Evolutionary conservation across 73 alveolate genomes (phyloP).

Genomic region (Durusdinium trenchii): DNA sequence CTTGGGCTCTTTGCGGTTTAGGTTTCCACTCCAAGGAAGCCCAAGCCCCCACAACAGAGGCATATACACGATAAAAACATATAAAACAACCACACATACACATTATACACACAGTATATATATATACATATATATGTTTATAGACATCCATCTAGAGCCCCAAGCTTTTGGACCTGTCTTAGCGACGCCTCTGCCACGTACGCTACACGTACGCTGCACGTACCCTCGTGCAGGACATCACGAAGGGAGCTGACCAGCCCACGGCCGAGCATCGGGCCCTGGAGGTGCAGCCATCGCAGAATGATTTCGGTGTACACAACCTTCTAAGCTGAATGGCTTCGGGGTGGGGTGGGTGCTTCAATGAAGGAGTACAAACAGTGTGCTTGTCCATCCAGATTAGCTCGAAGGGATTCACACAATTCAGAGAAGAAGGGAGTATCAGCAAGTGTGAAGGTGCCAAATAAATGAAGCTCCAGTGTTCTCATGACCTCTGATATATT

Average conservation of each 20-base stretch:
- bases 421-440: not conserved
- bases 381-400: not conserved
- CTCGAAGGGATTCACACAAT: not conserved
- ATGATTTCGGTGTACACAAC: not conserved
- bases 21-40: no score
- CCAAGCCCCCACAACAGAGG: not conserved
- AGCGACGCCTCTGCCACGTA: not conserved
- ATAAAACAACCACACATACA: not conserved
- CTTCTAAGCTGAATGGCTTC: not conserved
- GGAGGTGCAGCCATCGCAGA: not conserved
- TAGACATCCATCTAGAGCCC: not conserved
- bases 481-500: not conserved
- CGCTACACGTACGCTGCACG: no score
- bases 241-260: conserved; percentile 72
- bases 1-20: no score
- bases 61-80: not conserved
- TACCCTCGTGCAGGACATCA: no score
- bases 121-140: no score
- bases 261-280: conserved; percentile 18
- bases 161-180: not conserved
- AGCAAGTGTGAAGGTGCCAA: not conserved
- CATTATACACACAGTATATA: not conserved
- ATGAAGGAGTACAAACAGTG: not conserved
- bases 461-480: not conserved
- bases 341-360: not conserved